Base-by-base conservation (phyloP, 306 rosid species). In the Luffa acutangula region DNA sequence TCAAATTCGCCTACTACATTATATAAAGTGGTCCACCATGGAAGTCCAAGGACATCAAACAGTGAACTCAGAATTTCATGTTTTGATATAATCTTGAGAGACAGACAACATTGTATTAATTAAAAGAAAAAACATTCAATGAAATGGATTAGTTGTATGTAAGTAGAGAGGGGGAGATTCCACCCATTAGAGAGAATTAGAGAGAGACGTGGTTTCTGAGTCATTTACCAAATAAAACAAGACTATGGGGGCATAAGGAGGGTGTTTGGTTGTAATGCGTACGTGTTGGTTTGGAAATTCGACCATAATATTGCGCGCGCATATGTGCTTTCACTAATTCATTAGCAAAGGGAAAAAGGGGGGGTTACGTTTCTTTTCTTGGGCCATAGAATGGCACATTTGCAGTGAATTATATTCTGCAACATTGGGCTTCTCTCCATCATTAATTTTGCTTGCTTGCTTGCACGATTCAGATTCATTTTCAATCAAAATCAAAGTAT, bases 401-500 rank as follows among this genome's bases (percentile, higher is more conserved):
- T 70, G 37, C 52, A 46, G 76, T 71, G 37, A 73, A 34, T 70
- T 54, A 75, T 74, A 75, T 74, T 80, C 83, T 5, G 20, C 14
- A 18, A 57, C 49, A 17, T 49, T 49, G 59, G 81, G 43, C 25
- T 46, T 58, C 33, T 62, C 48, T 70, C 51, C 9, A 77, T 70
- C 54, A 34, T 58, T 60, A 79, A 77, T 75, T 83, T 25, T 25
- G 31, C 31, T 25, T 82, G 75, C 79, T 25, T 25, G 31, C 31
- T 25, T 82, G 75, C 79, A 39, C 25, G 4, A 59, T 62, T 25
- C 59, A 73, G 43, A 73, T 20, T 64, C 46, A 66, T 60, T 59
- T 62, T 69, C 88, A 75, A 76, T 85, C 88, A 82, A 75, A 57
- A 67, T 85, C 88, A 85, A 62, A 13, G 63, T 75, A 43, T 85